These are phyloP conservation scores for Sugiyamaella pinicola DNA, from an alignment of 1,139 yeast genomes.

Conservation along the genomic window DNA sequence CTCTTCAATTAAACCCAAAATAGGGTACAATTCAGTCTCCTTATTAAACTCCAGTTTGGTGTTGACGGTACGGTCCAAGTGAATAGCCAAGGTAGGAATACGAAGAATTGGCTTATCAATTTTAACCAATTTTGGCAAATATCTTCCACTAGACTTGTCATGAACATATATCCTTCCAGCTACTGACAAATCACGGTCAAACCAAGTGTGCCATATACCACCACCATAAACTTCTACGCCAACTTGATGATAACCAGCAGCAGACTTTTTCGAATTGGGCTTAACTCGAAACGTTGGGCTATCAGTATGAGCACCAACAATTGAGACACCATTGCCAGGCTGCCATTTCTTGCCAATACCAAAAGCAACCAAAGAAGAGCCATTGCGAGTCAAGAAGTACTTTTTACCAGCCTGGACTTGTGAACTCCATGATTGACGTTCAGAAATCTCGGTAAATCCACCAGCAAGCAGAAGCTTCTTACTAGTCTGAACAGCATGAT, in stretches of 20 bases:
- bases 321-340: conserved; percentile 83
- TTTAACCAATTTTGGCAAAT: conserved; percentile 70
- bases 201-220: conserved; percentile 79
- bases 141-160: conserved; percentile 49
- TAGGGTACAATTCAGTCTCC: conserved; percentile 84
- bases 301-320: conserved; percentile 94
- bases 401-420: conserved; percentile 58
- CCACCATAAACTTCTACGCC: conserved; percentile 98
- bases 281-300: conserved; percentile 89
- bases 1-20: conserved; percentile 67
- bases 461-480: conserved; percentile 54
- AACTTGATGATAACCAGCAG: conserved; percentile 81
- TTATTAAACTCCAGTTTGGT: conserved; percentile 84
- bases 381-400: conserved; percentile 65
- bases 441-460: conserved; percentile 77
- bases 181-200: conserved; percentile 86
- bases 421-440: conserved; percentile 74
- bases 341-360: conserved; percentile 71
- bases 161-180: conserved; percentile 88
- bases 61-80: conserved; percentile 75
- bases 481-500: conserved; percentile 80
- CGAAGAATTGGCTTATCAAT: conserved; percentile 82
- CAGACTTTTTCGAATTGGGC: conserved; percentile 69
- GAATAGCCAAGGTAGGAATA: conserved; percentile 94
- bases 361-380: conserved; percentile 85